Percentiles rank a stretch among this genome's conserved stretches.
These are phyloP conservation scores for Tetratostichococcus sp. DNA, from an alignment of 139 green algal species.

Conservation along the genomic window DNA sequence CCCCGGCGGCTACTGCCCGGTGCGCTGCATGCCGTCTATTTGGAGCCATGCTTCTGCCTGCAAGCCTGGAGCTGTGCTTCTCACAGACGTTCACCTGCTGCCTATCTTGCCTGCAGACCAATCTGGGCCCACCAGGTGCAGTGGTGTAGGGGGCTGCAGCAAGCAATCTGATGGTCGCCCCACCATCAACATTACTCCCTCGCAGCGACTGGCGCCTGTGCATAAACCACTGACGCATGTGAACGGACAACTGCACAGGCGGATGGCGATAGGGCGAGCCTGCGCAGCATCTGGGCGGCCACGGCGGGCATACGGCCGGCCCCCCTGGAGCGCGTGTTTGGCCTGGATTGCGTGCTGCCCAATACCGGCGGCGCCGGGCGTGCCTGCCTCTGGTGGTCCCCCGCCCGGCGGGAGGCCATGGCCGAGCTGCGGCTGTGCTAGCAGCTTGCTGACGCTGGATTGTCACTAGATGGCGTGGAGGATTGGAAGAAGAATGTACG, in stretches of 20 bases:
- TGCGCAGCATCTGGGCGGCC: neutral
- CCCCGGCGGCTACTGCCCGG: neutral
- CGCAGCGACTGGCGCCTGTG: no score
- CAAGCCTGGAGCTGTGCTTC: conserved; percentile 3
- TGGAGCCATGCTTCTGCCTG: neutral
- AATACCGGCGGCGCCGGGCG: conserved; percentile 44
- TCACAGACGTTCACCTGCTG: conserved; percentile 25
- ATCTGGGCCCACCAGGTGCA: no score
- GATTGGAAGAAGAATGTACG: no score
- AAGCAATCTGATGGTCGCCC: no score
- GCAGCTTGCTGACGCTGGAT: no score
- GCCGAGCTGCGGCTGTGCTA: conserved; percentile 51
- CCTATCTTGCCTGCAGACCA: no score
- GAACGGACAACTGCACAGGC: neutral
- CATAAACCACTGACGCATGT: no score
- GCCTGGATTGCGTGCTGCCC: conserved; percentile 55
- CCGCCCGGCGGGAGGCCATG: conserved; percentile 54
- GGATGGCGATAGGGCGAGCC: neutral
- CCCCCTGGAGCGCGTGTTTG: conserved; percentile 52
- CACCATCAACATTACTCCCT: no score
- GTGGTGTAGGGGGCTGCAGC: no score
- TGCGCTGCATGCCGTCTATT: neutral
- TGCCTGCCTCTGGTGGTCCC: conserved; percentile 63
- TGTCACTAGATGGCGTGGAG: no score
- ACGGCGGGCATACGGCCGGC: conserved; percentile 38